These are phyloP conservation scores for Rhodotorula sp. DNA, from an alignment of 1,284 basidiomycete species.

Conservation along the genomic window DNA sequence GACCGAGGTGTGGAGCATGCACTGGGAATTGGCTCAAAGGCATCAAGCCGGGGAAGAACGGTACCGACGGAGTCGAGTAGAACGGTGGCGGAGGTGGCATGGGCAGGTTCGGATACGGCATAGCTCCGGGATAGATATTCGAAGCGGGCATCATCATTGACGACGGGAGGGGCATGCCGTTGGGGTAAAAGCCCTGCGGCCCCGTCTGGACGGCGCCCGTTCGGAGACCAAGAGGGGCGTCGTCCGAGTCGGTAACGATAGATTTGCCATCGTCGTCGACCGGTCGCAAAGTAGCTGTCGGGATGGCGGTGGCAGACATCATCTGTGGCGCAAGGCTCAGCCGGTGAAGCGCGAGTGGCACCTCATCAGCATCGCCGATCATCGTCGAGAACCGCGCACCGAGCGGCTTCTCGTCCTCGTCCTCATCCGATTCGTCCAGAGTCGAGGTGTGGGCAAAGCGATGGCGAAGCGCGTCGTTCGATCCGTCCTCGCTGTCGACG, in stretches of 20 bases:
- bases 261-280: conserved; percentile 26
- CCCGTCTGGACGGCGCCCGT: background rate
- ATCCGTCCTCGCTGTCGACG: background rate
- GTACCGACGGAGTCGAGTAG: background rate
- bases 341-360: conserved; percentile 30
- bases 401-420: conserved; percentile 15
- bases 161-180: background rate
- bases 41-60: background rate
- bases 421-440: background rate
- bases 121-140: background rate
- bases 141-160: background rate
- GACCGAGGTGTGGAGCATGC: background rate
- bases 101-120: background rate
- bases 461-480: background rate
- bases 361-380: conserved; percentile 20
- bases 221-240: conserved; percentile 30
- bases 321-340: conserved; percentile 18
- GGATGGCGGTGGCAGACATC: background rate
- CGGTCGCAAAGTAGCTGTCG: conserved; percentile 2
- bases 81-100: background rate
- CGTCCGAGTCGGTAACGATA: conserved; percentile 22
- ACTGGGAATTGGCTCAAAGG: background rate
- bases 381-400: conserved; percentile 7
- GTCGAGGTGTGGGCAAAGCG: background rate
- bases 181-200: too few species aligned